A percentile compares a stretch with the other conserved stretches of the same genome.
phyloP scores from a whole-genome alignment of 768 basidiomycete species.

The Mycena chlorophos region DNA sequence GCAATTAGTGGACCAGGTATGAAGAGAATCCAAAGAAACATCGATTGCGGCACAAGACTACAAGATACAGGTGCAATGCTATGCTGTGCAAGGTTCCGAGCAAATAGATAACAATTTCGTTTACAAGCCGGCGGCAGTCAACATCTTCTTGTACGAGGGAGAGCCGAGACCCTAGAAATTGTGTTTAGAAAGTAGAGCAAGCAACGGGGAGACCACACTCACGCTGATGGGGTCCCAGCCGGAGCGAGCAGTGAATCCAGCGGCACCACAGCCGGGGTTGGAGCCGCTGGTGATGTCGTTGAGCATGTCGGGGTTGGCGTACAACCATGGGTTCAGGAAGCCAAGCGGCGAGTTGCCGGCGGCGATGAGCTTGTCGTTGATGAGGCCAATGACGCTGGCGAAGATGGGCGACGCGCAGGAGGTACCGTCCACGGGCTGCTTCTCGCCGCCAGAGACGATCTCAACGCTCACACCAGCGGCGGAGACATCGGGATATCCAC shows the following conservation, averaged over 20 bases:
- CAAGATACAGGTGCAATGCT: background rate
- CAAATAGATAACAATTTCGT: background rate
- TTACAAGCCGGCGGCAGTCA: slow-evolving; percentile 9
- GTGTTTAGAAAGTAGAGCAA: background rate
- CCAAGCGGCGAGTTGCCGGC: slow-evolving; percentile 19
- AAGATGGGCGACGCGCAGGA: slow-evolving; percentile 25
- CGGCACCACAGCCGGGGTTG: slow-evolving; percentile 20
- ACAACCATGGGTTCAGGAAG: slow-evolving; percentile 16
- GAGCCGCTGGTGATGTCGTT: slow-evolving; percentile 26
- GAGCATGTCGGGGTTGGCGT: slow-evolving; percentile 24
- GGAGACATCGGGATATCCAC: slow-evolving; percentile 34
- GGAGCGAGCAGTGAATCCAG: slow-evolving; percentile 13
- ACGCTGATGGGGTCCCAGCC: slow-evolving; percentile 33
- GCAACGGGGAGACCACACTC: background rate
- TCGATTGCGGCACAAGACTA: no score
- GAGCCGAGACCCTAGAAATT: slow-evolving; percentile 14
- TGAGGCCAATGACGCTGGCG: slow-evolving; percentile 21
- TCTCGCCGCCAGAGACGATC: slow-evolving; percentile 11
- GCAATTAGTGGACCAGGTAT: no score
- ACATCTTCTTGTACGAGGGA: slow-evolving; percentile 8
- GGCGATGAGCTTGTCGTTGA: slow-evolving; percentile 21
- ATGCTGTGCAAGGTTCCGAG: no score
- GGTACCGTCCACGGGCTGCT: slow-evolving; percentile 7
- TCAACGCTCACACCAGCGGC: slow-evolving; percentile 18
- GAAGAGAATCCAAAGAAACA: no score